Evolutionary conservation across 768 basidiomycete species (phyloP).

Genomic region (Macrolepiota fuliginosa): DNA sequence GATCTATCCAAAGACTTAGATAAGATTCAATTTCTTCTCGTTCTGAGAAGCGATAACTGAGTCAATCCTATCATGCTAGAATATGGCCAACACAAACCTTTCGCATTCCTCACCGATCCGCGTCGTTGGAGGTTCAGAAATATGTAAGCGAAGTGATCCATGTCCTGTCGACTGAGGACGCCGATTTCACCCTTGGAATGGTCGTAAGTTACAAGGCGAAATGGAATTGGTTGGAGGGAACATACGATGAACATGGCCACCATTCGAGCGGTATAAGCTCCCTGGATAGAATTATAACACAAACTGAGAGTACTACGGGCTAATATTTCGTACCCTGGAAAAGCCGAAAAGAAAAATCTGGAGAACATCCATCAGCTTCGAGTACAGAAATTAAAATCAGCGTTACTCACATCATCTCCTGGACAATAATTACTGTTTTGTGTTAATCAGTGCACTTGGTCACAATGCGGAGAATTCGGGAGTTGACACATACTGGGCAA

Average conservation of each 20-base stretch:
- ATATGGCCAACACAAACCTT: slow-evolving; percentile 32
- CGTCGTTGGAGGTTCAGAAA: slow-evolving; percentile 62
- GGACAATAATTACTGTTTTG: slow-evolving; percentile 58
- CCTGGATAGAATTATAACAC: slow-evolving; percentile 34
- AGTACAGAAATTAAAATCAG: not conserved
- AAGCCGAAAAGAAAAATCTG: slow-evolving; percentile 81
- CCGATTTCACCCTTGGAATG: slow-evolving; percentile 61
- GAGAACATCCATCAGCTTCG: slow-evolving; percentile 5
- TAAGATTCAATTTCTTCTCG: slow-evolving; percentile 42
- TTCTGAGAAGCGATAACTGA: slow-evolving; percentile 12
- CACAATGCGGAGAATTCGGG: not conserved
- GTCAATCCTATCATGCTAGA: too few species aligned
- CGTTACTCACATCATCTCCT: slow-evolving; percentile 60
- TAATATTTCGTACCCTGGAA: slow-evolving; percentile 48
- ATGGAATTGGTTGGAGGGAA: not conserved
- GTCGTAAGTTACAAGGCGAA: not conserved
- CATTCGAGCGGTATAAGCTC: slow-evolving; percentile 77
- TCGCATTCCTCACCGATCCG: slow-evolving; percentile 47
- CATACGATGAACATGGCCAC: slow-evolving; percentile 66
- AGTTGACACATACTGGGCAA: slow-evolving; percentile 59
- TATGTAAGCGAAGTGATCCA: slow-evolving; percentile 69
- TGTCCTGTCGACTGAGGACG: slow-evolving; percentile 64
- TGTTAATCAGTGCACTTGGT: not conserved
- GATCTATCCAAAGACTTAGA: slow-evolving; percentile 54
- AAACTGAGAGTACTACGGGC: too few species aligned